These are phyloP conservation scores for Arthonia radiata DNA, from an alignment of 495 filamentous ascomycete genomes.

Conservation along the genomic window DNA sequence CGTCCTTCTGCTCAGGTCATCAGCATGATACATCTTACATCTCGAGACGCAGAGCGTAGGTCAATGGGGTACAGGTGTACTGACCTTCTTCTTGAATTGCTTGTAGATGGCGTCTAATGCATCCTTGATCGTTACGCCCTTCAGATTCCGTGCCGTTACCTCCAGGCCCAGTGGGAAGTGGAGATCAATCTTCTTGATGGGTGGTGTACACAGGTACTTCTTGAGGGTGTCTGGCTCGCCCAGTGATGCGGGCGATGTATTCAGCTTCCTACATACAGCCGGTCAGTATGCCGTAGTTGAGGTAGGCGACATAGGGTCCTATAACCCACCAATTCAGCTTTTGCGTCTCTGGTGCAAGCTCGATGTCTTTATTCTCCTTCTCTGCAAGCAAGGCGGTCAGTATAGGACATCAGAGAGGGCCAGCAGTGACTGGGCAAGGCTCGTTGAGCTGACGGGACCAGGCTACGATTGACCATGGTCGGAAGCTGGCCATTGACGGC, in stretches of 20 bases:
- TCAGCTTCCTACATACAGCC: constrained; percentile 47
- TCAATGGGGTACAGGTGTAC: constrained; percentile 3
- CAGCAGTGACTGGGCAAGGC: too few species aligned
- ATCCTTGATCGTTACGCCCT: constrained; percentile 88
- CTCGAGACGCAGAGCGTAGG: constrained; percentile 1
- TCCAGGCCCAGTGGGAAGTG: constrained; percentile 69
- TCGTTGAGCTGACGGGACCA: too few species aligned
- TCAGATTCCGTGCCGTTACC: constrained; percentile 69
- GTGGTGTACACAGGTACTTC: constrained; percentile 51
- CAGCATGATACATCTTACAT: background rate
- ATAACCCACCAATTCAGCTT: constrained; percentile 59
- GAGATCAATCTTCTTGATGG: constrained; percentile 81
- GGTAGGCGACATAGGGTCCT: constrained; percentile 1
- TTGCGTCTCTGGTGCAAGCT: constrained; percentile 72
- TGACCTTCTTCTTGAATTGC: constrained; percentile 78
- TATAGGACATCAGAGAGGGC: too few species aligned
- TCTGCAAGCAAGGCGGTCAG: too few species aligned
- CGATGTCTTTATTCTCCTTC: constrained; percentile 43
- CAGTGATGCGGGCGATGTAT: constrained; percentile 49
- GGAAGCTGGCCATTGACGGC: too few species aligned
- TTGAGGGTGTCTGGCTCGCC: constrained; percentile 65
- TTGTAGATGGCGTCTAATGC: constrained; percentile 84
- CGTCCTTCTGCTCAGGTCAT: constrained; percentile 38
- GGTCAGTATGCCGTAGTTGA: constrained; percentile 3
- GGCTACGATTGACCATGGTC: too few species aligned